Conservation (phyloP, 106 monocot species). For the Xerophyta viscosa region DNA sequence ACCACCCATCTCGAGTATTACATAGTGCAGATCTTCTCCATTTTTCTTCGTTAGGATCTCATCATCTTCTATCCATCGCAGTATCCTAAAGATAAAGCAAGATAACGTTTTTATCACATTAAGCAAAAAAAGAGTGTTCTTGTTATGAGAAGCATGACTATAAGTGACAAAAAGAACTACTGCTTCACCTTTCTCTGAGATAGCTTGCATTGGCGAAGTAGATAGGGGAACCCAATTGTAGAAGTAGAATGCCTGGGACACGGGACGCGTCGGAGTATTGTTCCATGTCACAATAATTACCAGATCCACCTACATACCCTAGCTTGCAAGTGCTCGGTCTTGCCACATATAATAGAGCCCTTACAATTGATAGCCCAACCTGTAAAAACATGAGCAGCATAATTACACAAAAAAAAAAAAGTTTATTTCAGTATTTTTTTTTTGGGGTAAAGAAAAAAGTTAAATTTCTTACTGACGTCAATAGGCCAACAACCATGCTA, state of each 20-base stretch:
- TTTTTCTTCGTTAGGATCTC: constrained; percentile 7
- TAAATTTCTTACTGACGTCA: constrained; percentile 33
- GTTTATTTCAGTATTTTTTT: too few species aligned
- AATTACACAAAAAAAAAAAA: background rate
- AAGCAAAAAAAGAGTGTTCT: too few species aligned
- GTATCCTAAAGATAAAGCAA: constrained; percentile 17
- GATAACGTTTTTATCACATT: too few species aligned
- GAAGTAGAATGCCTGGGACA: constrained; percentile 36
- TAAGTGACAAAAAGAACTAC: too few species aligned
- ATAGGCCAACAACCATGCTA: constrained; percentile 64
- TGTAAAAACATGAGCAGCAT: too few species aligned
- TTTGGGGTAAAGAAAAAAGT: too few species aligned
- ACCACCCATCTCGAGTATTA: constrained; percentile 55
- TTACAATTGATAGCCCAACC: constrained; percentile 56
- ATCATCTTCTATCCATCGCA: constrained; percentile 50
- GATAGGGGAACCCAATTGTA: constrained; percentile 47
- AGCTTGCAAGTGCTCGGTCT: constrained; percentile 68
- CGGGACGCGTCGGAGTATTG: constrained; percentile 41
- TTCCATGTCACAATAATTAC: constrained; percentile 41
- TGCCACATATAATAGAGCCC: constrained; percentile 60
- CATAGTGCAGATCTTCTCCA: constrained; percentile 18
- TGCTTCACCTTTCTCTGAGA: constrained; percentile 45
- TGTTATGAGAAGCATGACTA: too few species aligned
- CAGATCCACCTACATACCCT: constrained; percentile 24
- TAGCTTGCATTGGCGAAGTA: constrained; percentile 53